These are phyloP conservation scores for Polyporus tsugae DNA, from an alignment of 1,284 basidiomycete species.

Conservation along the genomic window DNA sequence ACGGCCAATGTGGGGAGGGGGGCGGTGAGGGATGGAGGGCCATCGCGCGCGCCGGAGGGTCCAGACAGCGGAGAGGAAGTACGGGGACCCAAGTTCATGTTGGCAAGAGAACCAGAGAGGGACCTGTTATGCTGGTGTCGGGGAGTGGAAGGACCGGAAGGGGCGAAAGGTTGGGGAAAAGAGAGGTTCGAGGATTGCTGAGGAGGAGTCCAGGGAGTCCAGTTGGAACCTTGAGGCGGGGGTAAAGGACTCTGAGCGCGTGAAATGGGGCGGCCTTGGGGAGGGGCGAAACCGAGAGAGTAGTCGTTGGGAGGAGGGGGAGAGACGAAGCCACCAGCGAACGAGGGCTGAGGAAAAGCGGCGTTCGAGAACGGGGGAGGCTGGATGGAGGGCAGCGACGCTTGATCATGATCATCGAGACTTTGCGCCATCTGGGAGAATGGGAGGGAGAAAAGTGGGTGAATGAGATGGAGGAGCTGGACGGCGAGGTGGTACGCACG, in stretches of 20 bases:
- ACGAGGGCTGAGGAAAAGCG: constrained; percentile 22
- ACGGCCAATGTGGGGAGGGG: constrained; percentile 68
- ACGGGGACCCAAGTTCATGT: constrained; percentile 32
- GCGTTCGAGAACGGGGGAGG: constrained; percentile 25
- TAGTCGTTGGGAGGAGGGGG: constrained; percentile 8
- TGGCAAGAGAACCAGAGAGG: constrained; percentile 33
- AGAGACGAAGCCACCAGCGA: constrained; percentile 1
- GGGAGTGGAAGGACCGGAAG: constrained; percentile 28
- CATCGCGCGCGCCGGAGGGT: constrained; percentile 27
- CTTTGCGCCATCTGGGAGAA: constrained; percentile 66
- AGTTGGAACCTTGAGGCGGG: constrained; percentile 41
- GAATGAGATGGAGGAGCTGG: constrained; percentile 12
- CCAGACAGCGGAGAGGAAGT: constrained; percentile 32
- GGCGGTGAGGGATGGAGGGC: constrained; percentile 63
- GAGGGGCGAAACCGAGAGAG: constrained; percentile 36
- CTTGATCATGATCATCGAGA: constrained; percentile 49
- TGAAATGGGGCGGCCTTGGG: constrained; percentile 28
- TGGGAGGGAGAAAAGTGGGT: constrained; percentile 16
- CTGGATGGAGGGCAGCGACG: constrained; percentile 26
- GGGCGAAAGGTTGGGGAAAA: constrained; percentile 30
- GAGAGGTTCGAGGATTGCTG: constrained; percentile 27
- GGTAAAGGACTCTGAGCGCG: constrained; percentile 40
- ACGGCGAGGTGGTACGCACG: constrained; percentile 49
- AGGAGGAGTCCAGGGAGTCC: constrained; percentile 44
- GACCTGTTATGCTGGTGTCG: constrained; percentile 35